Evolutionary conservation across 2,329 filamentous ascomycete genomes (phyloP).

Genomic region (Teratosphaeriaceae sp.): DNA sequence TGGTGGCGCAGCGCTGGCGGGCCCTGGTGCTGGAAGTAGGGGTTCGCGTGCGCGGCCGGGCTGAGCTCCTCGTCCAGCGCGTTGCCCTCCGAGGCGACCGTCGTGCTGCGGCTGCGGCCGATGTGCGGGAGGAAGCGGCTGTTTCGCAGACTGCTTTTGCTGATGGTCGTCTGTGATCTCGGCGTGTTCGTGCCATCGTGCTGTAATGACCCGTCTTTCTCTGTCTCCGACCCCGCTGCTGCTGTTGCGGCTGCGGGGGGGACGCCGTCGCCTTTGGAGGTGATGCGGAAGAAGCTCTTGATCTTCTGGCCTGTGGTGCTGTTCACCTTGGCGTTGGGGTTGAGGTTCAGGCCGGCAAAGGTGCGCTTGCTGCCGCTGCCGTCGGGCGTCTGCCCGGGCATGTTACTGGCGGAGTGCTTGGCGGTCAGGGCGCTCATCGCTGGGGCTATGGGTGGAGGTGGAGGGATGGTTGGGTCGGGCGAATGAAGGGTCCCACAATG

Average conservation of each 20-base stretch:
- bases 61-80: constrained; percentile 81
- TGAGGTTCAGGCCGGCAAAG: constrained; percentile 41
- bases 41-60: constrained; percentile 89
- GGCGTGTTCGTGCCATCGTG: constrained; percentile 39
- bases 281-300: constrained; percentile 65
- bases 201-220: too few species aligned
- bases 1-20: constrained; percentile 89
- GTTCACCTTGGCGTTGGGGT: constrained; percentile 41
- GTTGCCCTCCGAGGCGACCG: constrained; percentile 88
- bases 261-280: constrained; percentile 35
- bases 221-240: constrained; percentile 28
- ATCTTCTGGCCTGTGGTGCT: constrained; percentile 53
- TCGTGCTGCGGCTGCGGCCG: constrained; percentile 80
- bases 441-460: background rate
- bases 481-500: background rate
- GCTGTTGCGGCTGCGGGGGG: constrained; percentile 10
- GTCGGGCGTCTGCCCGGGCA: constrained; percentile 17
- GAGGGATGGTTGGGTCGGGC: too few species aligned
- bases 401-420: constrained; percentile 13
- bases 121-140: constrained; percentile 85
- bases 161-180: constrained; percentile 46
- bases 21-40: constrained; percentile 95
- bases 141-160: constrained; percentile 61
- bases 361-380: constrained; percentile 34
- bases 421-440: constrained; percentile 9